A percentile compares a stretch with the other conserved stretches of the same genome.
These are phyloP conservation scores for Rhizopus delemar DNA, from an alignment of 371 early-diverging fungal genomes.

Conservation along the genomic window DNA sequence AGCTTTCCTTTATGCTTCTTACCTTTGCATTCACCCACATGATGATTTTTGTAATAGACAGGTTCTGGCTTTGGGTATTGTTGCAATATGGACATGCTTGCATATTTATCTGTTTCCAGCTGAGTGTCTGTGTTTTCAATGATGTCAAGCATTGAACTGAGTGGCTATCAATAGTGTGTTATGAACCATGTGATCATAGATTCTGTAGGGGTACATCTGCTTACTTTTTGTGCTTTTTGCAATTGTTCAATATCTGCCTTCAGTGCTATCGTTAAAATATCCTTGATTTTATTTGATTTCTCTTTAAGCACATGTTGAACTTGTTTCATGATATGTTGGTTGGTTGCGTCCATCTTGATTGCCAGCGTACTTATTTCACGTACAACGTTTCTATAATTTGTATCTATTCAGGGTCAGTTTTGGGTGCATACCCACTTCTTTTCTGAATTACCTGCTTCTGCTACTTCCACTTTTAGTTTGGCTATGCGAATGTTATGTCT, in stretches of 20 bases:
- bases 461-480: constrained; percentile 32
- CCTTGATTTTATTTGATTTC: constrained; percentile 17
- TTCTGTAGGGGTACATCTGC: background rate
- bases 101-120: constrained; percentile 11
- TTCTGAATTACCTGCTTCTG: constrained; percentile 29
- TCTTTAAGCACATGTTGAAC: constrained; percentile 23
- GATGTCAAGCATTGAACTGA: constrained; percentile 2
- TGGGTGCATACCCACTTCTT: background rate
- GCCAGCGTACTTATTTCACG: constrained; percentile 26
- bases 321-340: constrained; percentile 22
- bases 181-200: background rate
- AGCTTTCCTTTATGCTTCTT: background rate
- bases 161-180: background rate
- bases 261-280: constrained; percentile 13
- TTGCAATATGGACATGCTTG: constrained; percentile 1
- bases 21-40: constrained; percentile 40
- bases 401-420: constrained; percentile 9
- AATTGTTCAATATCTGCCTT: constrained; percentile 14
- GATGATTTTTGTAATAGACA: constrained; percentile 27
- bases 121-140: constrained; percentile 15
- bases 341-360: constrained; percentile 25
- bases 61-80: constrained; percentile 17
- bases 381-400: constrained; percentile 32
- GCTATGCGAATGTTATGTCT: constrained; percentile 24
- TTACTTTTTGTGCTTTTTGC: constrained; percentile 18